Base-by-base conservation (phyloP, 306 rosid genomes). In the Prunus kanzakura region DNA sequence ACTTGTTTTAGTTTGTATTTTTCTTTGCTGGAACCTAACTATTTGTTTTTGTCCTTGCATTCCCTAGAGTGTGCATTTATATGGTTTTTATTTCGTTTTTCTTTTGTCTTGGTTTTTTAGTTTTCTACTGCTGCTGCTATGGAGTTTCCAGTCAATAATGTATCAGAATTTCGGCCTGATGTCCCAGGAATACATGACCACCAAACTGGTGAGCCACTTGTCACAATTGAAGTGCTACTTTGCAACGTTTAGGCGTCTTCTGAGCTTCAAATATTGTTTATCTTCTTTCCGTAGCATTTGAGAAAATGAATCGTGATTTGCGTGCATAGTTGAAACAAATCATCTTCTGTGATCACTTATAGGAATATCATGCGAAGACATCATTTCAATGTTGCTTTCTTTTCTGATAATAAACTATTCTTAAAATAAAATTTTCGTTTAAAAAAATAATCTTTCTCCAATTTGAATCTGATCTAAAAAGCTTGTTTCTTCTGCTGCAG, bases 101-200 rank as follows among this genome's bases (percentile, higher is more conserved):
- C 8, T 15, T 12, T 14, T 50, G 55, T 50, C 55, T 6, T 54
- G 23, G 1, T 54, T 18, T 18, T 19, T 54, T 4, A 38, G 43
- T 38, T 38, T 20, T 54, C 72, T 77, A 76, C 81, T 79, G 76
- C 69, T 66, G 65, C 67, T 75, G 71, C 76, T 69, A 74, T 67
- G 41, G 87, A 83, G 83, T 76, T 75, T 84, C 89, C 76, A 68
- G 62, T 72, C 63, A 84, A 62, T 79, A 72, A 61, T 73, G 38
- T 45, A 43, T 49, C 75, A 52, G 87, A 82, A 74, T 83, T 73
- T 77, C 90, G 58, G 76, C 89, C 91, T 80, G 90, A 86, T 82
- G 86, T 92, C 72, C 92, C 92, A 52, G 91, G 87, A 84, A 90
- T 86, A 27, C 85, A 88, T 67, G 93, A 89, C 74, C 91, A 87